Percentiles rank a stretch among this genome's conserved stretches.
phyloP scores from a whole-genome alignment of 768 basidiomycete genomes.

The Amanita exitialis region DNA sequence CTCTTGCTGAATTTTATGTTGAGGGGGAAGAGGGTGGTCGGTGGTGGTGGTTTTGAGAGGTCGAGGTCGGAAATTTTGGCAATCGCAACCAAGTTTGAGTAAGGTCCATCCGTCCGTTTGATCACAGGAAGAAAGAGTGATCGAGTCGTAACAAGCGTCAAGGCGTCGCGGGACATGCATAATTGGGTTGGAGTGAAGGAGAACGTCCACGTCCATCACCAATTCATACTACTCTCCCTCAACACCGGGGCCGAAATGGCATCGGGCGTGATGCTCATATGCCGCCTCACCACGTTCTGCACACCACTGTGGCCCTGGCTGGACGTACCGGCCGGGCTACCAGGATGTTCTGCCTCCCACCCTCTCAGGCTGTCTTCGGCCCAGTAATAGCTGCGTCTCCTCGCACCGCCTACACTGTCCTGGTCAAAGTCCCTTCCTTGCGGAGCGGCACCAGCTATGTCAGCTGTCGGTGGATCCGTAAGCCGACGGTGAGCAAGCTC shows the following conservation, averaged over 20 bases:
- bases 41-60: background rate
- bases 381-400: constrained; percentile 76
- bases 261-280: constrained; percentile 34
- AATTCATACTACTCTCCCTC: constrained; percentile 78
- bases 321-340: constrained; percentile 13
- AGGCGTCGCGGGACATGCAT: background rate
- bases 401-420: constrained; percentile 62
- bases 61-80: background rate
- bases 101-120: background rate
- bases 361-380: constrained; percentile 77
- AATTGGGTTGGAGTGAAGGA: background rate
- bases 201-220: constrained; percentile 31
- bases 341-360: constrained; percentile 28
- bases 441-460: constrained; percentile 29
- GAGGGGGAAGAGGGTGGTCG: background rate
- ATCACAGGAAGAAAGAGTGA: background rate
- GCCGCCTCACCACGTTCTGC: constrained; percentile 42
- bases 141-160: background rate
- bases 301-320: constrained; percentile 8
- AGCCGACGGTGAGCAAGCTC: constrained; percentile 67
- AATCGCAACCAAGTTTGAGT: background rate
- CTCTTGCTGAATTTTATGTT: constrained; percentile 4
- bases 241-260: constrained; percentile 70
- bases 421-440: constrained; percentile 68
- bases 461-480: constrained; percentile 36